phyloP scores from a whole-genome alignment of 345 rosid species.

The Psidium friedrichsthalianum region DNA sequence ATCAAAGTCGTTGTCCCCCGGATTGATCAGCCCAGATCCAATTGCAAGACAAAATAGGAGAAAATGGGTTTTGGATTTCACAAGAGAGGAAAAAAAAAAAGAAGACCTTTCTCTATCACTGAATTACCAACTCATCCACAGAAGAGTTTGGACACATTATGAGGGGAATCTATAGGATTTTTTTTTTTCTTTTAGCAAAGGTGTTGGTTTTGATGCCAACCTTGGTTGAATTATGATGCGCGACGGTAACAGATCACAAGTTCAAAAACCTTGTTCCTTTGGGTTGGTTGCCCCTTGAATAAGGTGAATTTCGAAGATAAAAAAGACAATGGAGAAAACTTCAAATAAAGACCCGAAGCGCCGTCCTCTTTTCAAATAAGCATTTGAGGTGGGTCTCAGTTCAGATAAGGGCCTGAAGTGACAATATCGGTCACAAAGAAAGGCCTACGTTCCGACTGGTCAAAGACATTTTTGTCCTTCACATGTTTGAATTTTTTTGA shows the following conservation, averaged over 20 bases:
- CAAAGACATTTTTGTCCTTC: too few relatives aligned
- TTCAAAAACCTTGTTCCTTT: background rate
- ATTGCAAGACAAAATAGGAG: background rate
- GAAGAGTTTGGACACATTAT: background rate
- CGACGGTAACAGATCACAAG: background rate
- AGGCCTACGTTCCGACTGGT: too few relatives aligned
- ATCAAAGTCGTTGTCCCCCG: background rate
- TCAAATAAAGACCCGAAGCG: too few relatives aligned
- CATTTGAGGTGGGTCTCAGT: too few relatives aligned
- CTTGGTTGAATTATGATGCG: background rate
- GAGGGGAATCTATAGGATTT: background rate
- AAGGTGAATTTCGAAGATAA: background rate
- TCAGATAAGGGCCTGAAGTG: too few relatives aligned
- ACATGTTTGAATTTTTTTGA: too few relatives aligned
- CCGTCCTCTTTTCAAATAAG: too few relatives aligned
- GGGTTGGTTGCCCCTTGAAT: background rate
- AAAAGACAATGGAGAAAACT: background rate
- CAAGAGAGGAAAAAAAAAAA: background rate
- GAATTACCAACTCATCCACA: background rate
- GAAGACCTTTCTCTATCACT: background rate
- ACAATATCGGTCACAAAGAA: too few relatives aligned
- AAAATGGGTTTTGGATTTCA: background rate
- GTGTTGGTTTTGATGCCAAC: background rate
- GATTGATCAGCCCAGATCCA: background rate
- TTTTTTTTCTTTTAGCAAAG: background rate